These are phyloP conservation scores for Zancudomyces culisetae DNA, from an alignment of 371 early-diverging fungal genomes.

Conservation along the genomic window DNA sequence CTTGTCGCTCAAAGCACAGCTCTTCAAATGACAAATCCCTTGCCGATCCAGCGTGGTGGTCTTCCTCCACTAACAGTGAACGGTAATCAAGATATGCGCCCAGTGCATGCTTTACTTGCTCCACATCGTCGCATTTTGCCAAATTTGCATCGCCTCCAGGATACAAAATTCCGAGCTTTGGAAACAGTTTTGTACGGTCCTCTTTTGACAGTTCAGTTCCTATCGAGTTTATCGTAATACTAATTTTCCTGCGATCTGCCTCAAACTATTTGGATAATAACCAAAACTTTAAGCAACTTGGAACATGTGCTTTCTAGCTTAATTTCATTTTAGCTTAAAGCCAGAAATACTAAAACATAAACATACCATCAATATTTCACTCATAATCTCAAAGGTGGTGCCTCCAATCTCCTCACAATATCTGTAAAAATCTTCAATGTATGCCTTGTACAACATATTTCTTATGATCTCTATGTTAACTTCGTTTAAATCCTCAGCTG, in stretches of 20 bases:
- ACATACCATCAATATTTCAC: conserved; percentile 45
- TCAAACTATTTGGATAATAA: conserved; percentile 52
- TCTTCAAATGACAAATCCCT: conserved; percentile 64
- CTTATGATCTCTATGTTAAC: conserved; percentile 97
- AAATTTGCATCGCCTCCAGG: conserved; percentile 71
- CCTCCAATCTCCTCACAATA: conserved; percentile 72
- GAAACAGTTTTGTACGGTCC: conserved; percentile 83
- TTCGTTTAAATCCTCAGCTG: conserved; percentile 92
- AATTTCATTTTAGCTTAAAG: not conserved
- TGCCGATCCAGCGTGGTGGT: too few species aligned
- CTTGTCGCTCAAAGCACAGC: conserved; percentile 87
- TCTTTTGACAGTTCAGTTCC: conserved; percentile 91
- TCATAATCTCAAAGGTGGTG: conserved; percentile 87
- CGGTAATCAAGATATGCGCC: conserved; percentile 56
- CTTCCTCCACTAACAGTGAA: conserved; percentile 9
- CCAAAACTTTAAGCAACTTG: not conserved
- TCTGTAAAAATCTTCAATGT: conserved; percentile 88
- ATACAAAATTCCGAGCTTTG: conserved; percentile 72
- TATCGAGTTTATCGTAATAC: conserved; percentile 95
- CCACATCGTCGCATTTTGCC: conserved; percentile 79
- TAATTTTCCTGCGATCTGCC: conserved; percentile 91
- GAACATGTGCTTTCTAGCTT: not conserved
- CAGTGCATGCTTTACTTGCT: conserved; percentile 70
- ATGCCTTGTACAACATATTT: conserved; percentile 94
- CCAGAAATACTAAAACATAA: not conserved